Percentiles rank a stretch among this genome's conserved stretches.
Conservation (phyloP, 257 asterid species). For the Gentiana macrophylla region DNA sequence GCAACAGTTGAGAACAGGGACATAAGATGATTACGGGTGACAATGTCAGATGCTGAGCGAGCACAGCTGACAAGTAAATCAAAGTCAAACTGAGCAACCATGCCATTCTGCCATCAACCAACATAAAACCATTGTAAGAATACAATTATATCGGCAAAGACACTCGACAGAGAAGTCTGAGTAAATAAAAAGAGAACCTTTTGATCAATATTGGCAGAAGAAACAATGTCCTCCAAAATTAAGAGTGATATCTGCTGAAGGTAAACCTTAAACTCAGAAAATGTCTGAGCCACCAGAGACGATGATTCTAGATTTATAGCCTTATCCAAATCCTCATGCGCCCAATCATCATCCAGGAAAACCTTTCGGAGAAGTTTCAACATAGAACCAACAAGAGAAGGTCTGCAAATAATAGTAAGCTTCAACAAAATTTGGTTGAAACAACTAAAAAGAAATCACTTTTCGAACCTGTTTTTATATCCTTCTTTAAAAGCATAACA, state of each 20-base stretch:
- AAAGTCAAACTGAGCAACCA: conserved; percentile 32
- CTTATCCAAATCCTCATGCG: conserved; percentile 24
- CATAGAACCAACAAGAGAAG: conserved; percentile 61
- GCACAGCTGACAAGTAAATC: conserved; percentile 64
- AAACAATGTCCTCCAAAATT: conserved; percentile 66
- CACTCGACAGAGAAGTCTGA: background rate
- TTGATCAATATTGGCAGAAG: conserved; percentile 29
- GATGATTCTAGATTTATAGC: conserved; percentile 21
- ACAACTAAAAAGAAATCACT: background rate
- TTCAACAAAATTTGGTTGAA: background rate
- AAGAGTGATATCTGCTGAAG: conserved; percentile 63
- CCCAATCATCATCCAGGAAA: conserved; percentile 33
- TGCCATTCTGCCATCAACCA: conserved; percentile 37
- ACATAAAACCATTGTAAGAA: conserved; percentile 20
- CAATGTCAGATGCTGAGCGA: conserved; percentile 45
- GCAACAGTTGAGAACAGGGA: conserved; percentile 64
- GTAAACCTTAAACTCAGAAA: conserved; percentile 33
- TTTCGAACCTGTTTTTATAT: conserved; percentile 53
- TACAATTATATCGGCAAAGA: conserved; percentile 2
- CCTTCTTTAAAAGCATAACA: conserved; percentile 60
- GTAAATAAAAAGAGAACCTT: conserved; percentile 34
- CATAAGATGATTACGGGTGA: conserved; percentile 71
- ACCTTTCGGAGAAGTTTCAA: conserved; percentile 55
- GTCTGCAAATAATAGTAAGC: conserved; percentile 26
- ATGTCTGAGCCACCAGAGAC: conserved; percentile 24